Percentiles rank a stretch among this genome's conserved stretches.
Evolutionary conservation across 805 yeast species (phyloP).

Genomic region (Candida sithepensis): DNA sequence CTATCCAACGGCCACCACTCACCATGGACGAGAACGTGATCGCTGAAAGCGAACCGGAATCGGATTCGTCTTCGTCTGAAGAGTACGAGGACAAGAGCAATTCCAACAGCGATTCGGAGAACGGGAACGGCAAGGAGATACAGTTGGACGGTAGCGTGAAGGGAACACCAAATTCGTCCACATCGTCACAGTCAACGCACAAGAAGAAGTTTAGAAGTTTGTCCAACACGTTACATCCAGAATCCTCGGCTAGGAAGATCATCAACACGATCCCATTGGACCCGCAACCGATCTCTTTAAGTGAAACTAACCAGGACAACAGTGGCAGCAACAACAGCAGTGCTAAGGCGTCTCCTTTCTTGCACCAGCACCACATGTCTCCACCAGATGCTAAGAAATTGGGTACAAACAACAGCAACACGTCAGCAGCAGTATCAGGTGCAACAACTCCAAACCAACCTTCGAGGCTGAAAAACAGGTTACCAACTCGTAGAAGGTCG

Average conservation of each 20-base stretch:
- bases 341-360: conserved; percentile 1
- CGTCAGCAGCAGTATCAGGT: not conserved
- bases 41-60: conserved; percentile 29
- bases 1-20: conserved; percentile 21
- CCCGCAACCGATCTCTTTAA: conserved; percentile 65
- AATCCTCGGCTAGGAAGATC: conserved; percentile 67
- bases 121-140: conserved; percentile 22
- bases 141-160: conserved; percentile 7
- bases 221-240: conserved; percentile 59
- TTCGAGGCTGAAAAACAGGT: not conserved
- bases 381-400: conserved; percentile 12
- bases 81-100: conserved; percentile 15
- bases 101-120: conserved; percentile 25
- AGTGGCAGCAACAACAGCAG: conserved; percentile 16
- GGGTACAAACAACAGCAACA: too few relatives aligned
- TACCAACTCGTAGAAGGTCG: not conserved
- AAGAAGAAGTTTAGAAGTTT: conserved; percentile 44
- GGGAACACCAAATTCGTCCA: conserved; percentile 20
- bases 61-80: conserved; percentile 10
- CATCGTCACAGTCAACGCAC: conserved; percentile 16
- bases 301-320: conserved; percentile 22
- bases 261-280: conserved; percentile 78
- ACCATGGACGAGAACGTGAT: conserved; percentile 23
- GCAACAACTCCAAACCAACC: not conserved
- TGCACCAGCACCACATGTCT: conserved; percentile 8